Base-by-base conservation (phyloP, 1,284 basidiomycete species). In the Flammula alnicola region DNA sequence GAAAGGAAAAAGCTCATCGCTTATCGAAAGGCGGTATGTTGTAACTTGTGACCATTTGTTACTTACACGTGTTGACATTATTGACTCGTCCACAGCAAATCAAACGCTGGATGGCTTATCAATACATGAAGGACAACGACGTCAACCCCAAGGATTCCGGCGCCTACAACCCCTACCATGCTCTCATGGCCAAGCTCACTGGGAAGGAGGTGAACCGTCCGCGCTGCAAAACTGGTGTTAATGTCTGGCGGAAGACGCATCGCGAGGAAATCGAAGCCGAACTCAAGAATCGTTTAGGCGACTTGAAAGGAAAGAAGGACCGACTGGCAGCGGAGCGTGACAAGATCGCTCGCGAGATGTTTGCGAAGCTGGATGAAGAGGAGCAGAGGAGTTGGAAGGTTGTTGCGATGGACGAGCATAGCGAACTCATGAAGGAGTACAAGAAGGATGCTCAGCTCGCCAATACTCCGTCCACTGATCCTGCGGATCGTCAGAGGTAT, bases 61-160 rank as follows among this genome's bases (percentile, higher is more conserved):
- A n/a, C n/a, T n/a, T n/a, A n/a, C n/a, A n/a, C n/a, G n/a, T n/a
- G n/a, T n/a, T n/a, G n/a, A n/a, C n/a, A n/a, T n/a, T n/a, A n/a
- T n/a, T n/a, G n/a, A n/a, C n/a, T n/a, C n/a, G n/a, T n/a, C n/a
- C n/a, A n/a, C 26, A 57, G 55, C 55, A 57, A 54, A 54, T 57
- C 25, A 47, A 50, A 29, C 47, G 52, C 3, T 49, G 52, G 38
- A 7, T 54, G 14, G 37, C 38, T 3, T 54, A 54, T 20, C 49
- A 52, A 10, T 50, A 54, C 40, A 57, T 47, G 39, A 57, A 57
- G 25, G 47, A 54, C 31, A 26, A 52, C 32, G 44, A 43, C 31
- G 12, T 51, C 25, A 47, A 54, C 20, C 42, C 52, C 5, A 43
- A 26, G 7, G 43, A 54, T 0, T 16, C 36, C 8, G 47, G 46